Conservation (phyloP, 2,329 filamentous ascomycete genomes). For the Pseudogymnoascus sp. region DNA sequence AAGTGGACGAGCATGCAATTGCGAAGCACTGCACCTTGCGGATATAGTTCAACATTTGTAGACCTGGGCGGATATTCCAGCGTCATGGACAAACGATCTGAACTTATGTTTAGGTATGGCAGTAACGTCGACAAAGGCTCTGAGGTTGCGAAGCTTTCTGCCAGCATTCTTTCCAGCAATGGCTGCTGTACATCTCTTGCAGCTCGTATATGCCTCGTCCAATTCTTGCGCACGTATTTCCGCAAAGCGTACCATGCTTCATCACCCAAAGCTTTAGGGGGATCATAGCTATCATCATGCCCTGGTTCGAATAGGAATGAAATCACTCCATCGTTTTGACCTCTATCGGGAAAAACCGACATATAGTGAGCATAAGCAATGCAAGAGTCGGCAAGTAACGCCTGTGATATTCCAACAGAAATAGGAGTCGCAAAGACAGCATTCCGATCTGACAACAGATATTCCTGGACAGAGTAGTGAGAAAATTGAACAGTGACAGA, state of each 20-base stretch:
- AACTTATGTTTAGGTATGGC: neutral
- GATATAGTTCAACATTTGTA: neutral
- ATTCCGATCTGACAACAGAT: conserved; percentile 15
- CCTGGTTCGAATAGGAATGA: too few relatives aligned
- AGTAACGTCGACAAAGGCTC: neutral
- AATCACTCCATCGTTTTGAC: neutral
- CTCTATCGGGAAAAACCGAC: neutral
- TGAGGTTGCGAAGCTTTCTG: neutral
- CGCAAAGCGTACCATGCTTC: neutral
- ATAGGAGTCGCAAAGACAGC: neutral
- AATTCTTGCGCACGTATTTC: neutral
- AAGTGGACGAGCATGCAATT: neutral
- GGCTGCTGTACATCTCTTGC: neutral
- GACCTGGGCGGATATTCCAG: neutral
- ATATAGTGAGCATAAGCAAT: neutral
- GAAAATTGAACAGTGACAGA: conserved; percentile 15
- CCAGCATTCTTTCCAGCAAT: neutral
- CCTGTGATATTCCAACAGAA: neutral
- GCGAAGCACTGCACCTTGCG: neutral
- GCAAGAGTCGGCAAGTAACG: neutral
- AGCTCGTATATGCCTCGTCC: neutral
- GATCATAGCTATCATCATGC: neutral
- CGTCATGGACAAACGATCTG: neutral
- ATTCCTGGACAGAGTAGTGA: conserved; percentile 22
- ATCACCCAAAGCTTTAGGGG: neutral